Base-by-base conservation (phyloP, 2,329 filamentous ascomycete species). In the Fusarium globosum region DNA sequence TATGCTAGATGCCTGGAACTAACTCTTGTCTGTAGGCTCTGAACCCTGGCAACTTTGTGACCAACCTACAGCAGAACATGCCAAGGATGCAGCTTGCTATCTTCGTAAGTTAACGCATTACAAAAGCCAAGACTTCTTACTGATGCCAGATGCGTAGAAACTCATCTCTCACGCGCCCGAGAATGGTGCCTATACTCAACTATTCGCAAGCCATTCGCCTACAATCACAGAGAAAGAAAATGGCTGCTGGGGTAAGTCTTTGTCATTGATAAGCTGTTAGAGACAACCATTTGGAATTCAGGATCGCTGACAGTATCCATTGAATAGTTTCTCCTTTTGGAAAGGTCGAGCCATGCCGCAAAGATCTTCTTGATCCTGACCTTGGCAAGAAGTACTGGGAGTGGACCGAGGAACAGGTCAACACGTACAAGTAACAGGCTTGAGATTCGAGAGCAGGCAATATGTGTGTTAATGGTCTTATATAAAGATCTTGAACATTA, bases 71-170 rank as follows among this genome's bases (percentile, higher is more conserved):
- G 12, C 35, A 53, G 5, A 53, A 53, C 0, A 53, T 53, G 35
- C 51, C 51, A 0, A 53, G 35, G 1, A 28, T 53, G 10, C 51
- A 39, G 20, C 51, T 53, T n/a, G 51, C 51, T 4, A 53, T 53
- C 23, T 39, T 53, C 0, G 51, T 53, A 14, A 53, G 51, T 39
- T 4, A 5, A 5, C 11, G 0, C 0, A 11, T 21, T 7, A 14
- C 3, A 39, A 2, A 13, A 7, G 4, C 9, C 0, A 0, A 10
- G 15, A 9, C 7, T 16, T 0, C 1, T n/a, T 0, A n/a, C 20
- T 38, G 4, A 53, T 4, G 4, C 0, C n/a, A 16, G 14, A 0
- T 8, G 4, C 6, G 0, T 16, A 53, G 51, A 39, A 38, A 53
- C 35, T 53, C 5, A 53, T 53, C 2, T 18, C 35, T 7, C 35